A percentile compares a stretch with the other conserved stretches of the same genome.
These are phyloP conservation scores for Boeremia exigua DNA, from an alignment of 2,329 filamentous ascomycete species.

Conservation along the genomic window DNA sequence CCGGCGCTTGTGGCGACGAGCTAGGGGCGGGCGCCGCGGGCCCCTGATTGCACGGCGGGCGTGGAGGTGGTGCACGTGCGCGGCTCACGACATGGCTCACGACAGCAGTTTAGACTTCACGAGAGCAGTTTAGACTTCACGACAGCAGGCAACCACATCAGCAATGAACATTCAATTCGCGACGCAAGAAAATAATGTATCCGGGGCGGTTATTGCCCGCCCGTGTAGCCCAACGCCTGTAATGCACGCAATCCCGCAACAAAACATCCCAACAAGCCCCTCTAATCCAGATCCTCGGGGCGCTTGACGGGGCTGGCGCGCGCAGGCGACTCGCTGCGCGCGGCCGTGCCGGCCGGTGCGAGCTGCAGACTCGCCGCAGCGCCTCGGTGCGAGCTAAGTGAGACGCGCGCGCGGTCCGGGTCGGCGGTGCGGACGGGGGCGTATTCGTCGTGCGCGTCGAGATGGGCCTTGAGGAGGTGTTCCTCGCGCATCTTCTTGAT, in stretches of 20 bases:
- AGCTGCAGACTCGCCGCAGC: constrained; percentile 46
- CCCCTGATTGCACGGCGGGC: not conserved
- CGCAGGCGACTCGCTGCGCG: constrained; percentile 34
- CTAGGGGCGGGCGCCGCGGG: not conserved
- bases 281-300: constrained; percentile 54
- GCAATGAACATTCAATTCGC: no score
- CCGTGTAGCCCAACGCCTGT: no score
- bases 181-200: no score
- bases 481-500: constrained; percentile 86
- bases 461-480: constrained; percentile 60
- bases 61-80: no score
- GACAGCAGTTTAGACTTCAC: no score
- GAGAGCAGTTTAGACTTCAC: no score
- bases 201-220: no score
- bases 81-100: no score
- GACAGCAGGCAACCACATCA: no score
- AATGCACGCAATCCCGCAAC: no score
- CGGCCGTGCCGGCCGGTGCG: constrained; percentile 29
- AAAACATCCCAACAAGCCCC: no score
- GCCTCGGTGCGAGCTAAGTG: no score
- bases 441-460: constrained; percentile 48
- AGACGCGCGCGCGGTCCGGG: constrained; percentile 25
- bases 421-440: constrained; percentile 43
- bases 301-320: constrained; percentile 52
- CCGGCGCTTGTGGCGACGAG: not conserved